These are phyloP conservation scores for Heterobasidion irregulare DNA, from an alignment of 1,284 basidiomycete genomes.

Conservation along the genomic window DNA sequence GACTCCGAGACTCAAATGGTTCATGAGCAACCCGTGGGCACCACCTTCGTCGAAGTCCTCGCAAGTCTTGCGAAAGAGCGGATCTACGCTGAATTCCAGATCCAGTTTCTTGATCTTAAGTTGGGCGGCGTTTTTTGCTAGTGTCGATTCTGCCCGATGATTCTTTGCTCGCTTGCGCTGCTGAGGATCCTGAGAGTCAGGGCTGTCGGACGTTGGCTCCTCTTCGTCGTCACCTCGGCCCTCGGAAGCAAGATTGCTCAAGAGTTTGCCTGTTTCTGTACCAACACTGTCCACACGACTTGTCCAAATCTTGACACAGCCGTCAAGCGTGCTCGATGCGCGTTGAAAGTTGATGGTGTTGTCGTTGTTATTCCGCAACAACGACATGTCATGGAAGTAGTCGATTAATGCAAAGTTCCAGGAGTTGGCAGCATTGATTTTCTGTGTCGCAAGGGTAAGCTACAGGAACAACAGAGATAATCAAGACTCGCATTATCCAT, in stretches of 20 bases:
- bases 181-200: conserved; percentile 45
- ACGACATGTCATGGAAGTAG: conserved; percentile 98
- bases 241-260: conserved; percentile 83
- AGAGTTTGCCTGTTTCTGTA: conserved; percentile 92
- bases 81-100: conserved; percentile 93
- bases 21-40: conserved; percentile 90
- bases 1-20: conserved; percentile 72
- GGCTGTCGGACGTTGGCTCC: conserved; percentile 51
- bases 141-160: conserved; percentile 68
- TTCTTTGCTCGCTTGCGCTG: conserved; percentile 57
- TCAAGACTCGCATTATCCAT: conserved; percentile 77
- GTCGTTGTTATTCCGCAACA: conserved; percentile 86
- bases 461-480: neutral
- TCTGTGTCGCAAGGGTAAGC: conserved; percentile 43
- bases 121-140: conserved; percentile 78
- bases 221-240: conserved; percentile 48
- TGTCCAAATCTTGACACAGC: conserved; percentile 99
- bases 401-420: conserved; percentile 99
- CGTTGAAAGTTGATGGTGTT: conserved; percentile 99
- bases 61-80: conserved; percentile 95
- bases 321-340: conserved; percentile 94
- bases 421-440: conserved; percentile 98
- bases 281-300: conserved; percentile 96
- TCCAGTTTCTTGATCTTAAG: conserved; percentile 91
- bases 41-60: conserved; percentile 99